Base-by-base conservation (phyloP, 441 rosid genomes). In the Theobroma grandiflorum region DNA sequence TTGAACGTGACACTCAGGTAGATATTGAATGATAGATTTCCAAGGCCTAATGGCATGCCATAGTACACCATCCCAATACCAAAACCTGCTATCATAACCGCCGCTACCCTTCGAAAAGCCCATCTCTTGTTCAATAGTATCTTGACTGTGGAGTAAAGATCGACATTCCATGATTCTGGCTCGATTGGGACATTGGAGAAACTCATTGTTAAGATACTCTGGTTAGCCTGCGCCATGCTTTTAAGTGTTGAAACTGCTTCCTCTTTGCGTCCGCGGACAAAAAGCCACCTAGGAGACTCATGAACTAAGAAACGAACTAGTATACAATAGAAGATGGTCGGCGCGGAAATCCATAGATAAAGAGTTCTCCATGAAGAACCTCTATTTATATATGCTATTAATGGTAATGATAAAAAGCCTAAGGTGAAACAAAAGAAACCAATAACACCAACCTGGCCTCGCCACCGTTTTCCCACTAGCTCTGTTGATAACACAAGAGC, bases 211-310 rank as follows among this genome's bases (percentile, higher is more conserved):
- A 78, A 20, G 78, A 9, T 45, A 37, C 53, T 75, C 12, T 42
- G 76, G 7, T 35, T 75, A 0, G 95, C 95, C 16, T 67, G 58
- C 4, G 81, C 16, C 62, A 84, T 79, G 18, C 53, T 69, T 66
- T 65, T 57, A 2, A 85, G 62, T 1, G 75, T 61, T 31, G 72
- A 68, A 33, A 76, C n/a, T 2, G 89, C 92, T 81, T 94, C 94
- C 47, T 88, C 90, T 64, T 70, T 83, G 18, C 91, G 86, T 22
- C 97, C 98, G 37, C 68, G 84, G 55, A 91, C 84, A 49, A 90
- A 84, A 53, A 93, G 90, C 98, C 98, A 95, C 72, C 96, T 85
- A 0, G 97, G 96, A 9, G 97, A 95, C 71, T 95, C 98, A 0
- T 74, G 79, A 0, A 93, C 94, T 2, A 89, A 82, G 57, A 87